Evolutionary conservation across 305 asterid genomes (phyloP).

Genomic region (Striga hermonthica): DNA sequence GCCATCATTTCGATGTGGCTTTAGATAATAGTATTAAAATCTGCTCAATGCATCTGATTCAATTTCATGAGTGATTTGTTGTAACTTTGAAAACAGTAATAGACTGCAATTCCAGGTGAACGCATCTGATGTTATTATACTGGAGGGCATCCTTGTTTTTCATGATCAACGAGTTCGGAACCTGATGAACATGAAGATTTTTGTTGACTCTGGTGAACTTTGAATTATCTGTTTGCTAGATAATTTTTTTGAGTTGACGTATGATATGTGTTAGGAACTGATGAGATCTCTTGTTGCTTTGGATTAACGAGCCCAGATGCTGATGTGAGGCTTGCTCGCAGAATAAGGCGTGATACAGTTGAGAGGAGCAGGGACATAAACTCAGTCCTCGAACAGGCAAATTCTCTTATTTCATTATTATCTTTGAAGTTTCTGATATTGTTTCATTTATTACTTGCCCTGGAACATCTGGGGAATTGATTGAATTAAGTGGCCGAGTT

Average conservation of each 20-base stretch:
- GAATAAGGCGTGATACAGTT: slow-evolving; percentile 96
- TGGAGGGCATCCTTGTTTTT: slow-evolving; percentile 96
- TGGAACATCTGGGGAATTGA: slow-evolving; percentile 13
- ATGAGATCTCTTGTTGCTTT: background rate
- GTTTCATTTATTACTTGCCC: slow-evolving; percentile 4
- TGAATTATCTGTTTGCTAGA: slow-evolving; percentile 28
- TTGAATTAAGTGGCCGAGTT: slow-evolving; percentile 4
- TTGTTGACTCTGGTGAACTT: slow-evolving; percentile 87
- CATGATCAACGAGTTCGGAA: slow-evolving; percentile 88
- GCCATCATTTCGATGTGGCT: background rate
- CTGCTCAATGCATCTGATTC: no score
- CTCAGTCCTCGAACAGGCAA: slow-evolving; percentile 94
- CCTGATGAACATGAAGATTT: slow-evolving; percentile 96
- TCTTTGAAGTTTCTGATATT: slow-evolving; percentile 1
- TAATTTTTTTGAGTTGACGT: background rate
- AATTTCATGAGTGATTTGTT: background rate
- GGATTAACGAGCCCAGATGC: slow-evolving; percentile 52
- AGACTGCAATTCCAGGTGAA: slow-evolving; percentile 55
- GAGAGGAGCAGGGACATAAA: slow-evolving; percentile 94
- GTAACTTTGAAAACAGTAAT: slow-evolving; percentile 17
- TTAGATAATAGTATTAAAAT: background rate
- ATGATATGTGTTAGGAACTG: slow-evolving; percentile 11
- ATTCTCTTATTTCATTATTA: slow-evolving; percentile 28
- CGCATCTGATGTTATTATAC: slow-evolving; percentile 91
- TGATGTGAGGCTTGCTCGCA: slow-evolving; percentile 99